Percentiles rank a stretch among this genome's conserved stretches.
Evolutionary conservation across 176 grass and related monocot genomes (phyloP).

Genomic region (Juncus effusus): DNA sequence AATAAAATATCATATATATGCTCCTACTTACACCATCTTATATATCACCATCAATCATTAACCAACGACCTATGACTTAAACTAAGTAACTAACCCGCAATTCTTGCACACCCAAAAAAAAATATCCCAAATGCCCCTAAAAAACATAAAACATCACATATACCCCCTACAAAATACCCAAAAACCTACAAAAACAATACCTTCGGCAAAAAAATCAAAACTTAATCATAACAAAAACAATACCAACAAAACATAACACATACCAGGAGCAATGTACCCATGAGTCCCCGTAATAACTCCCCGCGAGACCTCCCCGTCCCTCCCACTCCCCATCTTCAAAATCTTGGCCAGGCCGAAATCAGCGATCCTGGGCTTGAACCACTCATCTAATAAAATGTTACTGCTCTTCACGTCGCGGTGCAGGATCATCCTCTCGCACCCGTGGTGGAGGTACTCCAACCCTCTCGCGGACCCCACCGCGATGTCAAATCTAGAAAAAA

Average conservation of each 20-base stretch:
- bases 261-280: constrained; percentile 85
- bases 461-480: constrained; percentile 66
- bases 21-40: constrained; percentile 5
- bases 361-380: constrained; percentile 68
- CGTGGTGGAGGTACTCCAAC: constrained; percentile 78
- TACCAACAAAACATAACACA: not conserved
- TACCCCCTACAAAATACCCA: not conserved
- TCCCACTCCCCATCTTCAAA: constrained; percentile 15
- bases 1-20: constrained; percentile 3
- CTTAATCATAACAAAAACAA: too few species aligned
- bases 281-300: constrained; percentile 68
- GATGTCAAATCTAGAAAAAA: constrained; percentile 30
- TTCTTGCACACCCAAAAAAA: not conserved
- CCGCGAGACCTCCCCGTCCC: constrained; percentile 7
- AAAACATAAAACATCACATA: constrained; percentile 5
- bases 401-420: constrained; percentile 95
- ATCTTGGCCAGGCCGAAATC: constrained; percentile 96
- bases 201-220: not conserved
- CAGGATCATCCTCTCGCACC: constrained; percentile 65
- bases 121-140: not conserved
- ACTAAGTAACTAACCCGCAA: constrained; percentile 9
- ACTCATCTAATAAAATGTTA: constrained; percentile 95
- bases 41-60: not conserved
- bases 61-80: too few species aligned
- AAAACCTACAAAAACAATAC: not conserved